phyloP scores from a whole-genome alignment of 1,284 basidiomycete genomes.

The Apiotrichum akiyoshidainum region DNA sequence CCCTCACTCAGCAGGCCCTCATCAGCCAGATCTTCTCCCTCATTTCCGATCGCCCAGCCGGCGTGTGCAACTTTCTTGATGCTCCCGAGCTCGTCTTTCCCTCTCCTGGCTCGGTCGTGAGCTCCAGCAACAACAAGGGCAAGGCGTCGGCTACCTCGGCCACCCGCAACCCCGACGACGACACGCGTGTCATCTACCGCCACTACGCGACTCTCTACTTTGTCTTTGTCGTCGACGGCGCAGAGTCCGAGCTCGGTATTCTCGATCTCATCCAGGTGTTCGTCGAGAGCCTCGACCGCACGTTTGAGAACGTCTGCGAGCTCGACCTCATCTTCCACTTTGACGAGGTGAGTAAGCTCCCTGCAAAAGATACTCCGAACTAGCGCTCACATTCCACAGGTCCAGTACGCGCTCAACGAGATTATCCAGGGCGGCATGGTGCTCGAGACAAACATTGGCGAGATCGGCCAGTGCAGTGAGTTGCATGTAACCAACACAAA shows the following conservation, averaged over 20 bases:
- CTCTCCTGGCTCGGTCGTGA: conserved; percentile 20
- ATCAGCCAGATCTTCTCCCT: conserved; percentile 81
- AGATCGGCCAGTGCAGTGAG: conserved; percentile 74
- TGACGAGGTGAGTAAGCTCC: conserved; percentile 68
- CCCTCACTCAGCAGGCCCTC: conserved; percentile 63
- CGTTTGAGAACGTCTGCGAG: conserved; percentile 98
- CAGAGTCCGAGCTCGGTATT: conserved; percentile 93
- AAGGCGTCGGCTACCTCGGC: conserved; percentile 12
- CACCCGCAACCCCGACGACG: conserved; percentile 37
- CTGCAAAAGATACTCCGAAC: neutral
- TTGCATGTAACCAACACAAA: neutral
- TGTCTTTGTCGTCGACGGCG: conserved; percentile 91
- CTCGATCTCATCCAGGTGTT: conserved; percentile 98
- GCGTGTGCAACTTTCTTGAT: conserved; percentile 88
- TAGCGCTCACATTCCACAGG: conserved; percentile 53
- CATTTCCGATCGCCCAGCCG: conserved; percentile 68
- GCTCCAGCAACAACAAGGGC: conserved; percentile 22
- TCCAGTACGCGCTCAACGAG: conserved; percentile 89
- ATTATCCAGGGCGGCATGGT: conserved; percentile 96
- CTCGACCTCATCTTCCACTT: conserved; percentile 98
- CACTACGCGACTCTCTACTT: conserved; percentile 95
- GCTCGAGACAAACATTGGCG: conserved; percentile 94
- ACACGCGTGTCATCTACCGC: conserved; percentile 54
- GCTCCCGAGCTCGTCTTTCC: conserved; percentile 69
- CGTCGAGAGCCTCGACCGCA: conserved; percentile 90